Percentiles rank a stretch among this genome's conserved stretches.
These are phyloP conservation scores for Sergeia podlipaevii DNA, from an alignment of 208 protist genomes.

Conservation along the genomic window DNA sequence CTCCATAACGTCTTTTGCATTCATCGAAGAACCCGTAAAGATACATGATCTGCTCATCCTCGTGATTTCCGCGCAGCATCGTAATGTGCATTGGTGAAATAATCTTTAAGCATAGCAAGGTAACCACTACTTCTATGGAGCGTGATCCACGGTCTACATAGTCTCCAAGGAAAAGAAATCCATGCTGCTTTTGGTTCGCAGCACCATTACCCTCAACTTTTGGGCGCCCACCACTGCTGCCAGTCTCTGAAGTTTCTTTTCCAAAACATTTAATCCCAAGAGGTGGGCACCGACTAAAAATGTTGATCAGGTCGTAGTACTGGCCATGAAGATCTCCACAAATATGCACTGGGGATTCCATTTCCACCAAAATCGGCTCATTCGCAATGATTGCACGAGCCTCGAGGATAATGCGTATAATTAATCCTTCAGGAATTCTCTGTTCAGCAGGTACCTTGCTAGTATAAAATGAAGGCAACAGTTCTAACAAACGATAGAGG, in stretches of 20 bases:
- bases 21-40: constrained; percentile 99
- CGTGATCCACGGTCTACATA: constrained; percentile 99
- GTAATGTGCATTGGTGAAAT: constrained; percentile 97
- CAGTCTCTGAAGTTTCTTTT: not conserved
- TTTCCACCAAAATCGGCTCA: constrained; percentile 65
- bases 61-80: constrained; percentile 98
- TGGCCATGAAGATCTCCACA: constrained; percentile 99
- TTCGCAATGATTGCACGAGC: constrained; percentile 49
- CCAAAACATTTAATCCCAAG: constrained; percentile 42
- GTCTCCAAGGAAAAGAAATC: constrained; percentile 92
- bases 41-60: constrained; percentile 98
- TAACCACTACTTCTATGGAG: constrained; percentile 93
- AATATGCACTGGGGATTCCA: constrained; percentile 91
- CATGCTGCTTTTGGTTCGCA: constrained; percentile 84
- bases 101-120: constrained; percentile 95
- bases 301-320: constrained; percentile 97
- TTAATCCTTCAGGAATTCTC: constrained; percentile 60
- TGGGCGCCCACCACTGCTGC: not conserved
- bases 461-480: constrained; percentile 63
- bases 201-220: constrained; percentile 93
- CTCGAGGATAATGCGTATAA: constrained; percentile 53
- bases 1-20: constrained; percentile 96
- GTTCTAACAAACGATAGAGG: constrained; percentile 63
- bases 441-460: constrained; percentile 46
- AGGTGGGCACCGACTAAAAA: constrained; percentile 88